Base-by-base conservation (phyloP, 2,329 filamentous ascomycete genomes). In the Aspergillus texensis region DNA sequence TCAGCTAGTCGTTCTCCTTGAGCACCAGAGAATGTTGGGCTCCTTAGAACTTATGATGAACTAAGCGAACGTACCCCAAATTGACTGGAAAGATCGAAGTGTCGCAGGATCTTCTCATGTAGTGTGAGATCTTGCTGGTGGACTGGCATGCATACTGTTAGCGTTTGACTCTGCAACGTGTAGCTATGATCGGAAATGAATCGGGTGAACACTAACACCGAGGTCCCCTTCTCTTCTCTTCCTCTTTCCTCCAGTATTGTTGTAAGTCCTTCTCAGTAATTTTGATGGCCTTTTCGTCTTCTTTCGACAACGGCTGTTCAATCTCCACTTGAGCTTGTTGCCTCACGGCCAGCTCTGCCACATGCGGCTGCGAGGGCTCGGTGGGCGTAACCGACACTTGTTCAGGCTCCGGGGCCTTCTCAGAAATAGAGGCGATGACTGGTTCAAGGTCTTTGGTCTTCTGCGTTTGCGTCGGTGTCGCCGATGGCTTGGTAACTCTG, bases 61-160 rank as follows among this genome's bases (percentile, higher is more conserved):
- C 6, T 52, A 30, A 39, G 55, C 16, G 60, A n/a, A 88, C 91
- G 82, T 87, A 96, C 93, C 62, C 95, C 95, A 77, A 92, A 99
- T 72, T 97, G 92, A 64, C 87, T 92, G 73, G 90, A 95, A 68
- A 96, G 90, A 76, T 99, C 95, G 79, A 95, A 99, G 76, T 97
- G 92, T 67, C 94, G 84, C 72, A 98, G 79, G 30, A 98, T 88
- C 82, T 94, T 97, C 83, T 98, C 94, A 61, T 90, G 84, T 53
- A 91, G 69, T 12, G 83, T 85, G 69, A 98, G 75, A 2, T 84
- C 89, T 71, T 89, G 79, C 79, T 96, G 93, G 73, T 98, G 95
- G 41, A 96, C 88, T 82, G 41, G 62, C 57, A 32, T 28, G 54
- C 4, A 28, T 8, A 26, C n/a, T 21, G 58, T 62, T 32, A 62